Base-by-base conservation (phyloP, 2,329 filamentous ascomycete genomes). In the Blumeriella jaapii region DNA sequence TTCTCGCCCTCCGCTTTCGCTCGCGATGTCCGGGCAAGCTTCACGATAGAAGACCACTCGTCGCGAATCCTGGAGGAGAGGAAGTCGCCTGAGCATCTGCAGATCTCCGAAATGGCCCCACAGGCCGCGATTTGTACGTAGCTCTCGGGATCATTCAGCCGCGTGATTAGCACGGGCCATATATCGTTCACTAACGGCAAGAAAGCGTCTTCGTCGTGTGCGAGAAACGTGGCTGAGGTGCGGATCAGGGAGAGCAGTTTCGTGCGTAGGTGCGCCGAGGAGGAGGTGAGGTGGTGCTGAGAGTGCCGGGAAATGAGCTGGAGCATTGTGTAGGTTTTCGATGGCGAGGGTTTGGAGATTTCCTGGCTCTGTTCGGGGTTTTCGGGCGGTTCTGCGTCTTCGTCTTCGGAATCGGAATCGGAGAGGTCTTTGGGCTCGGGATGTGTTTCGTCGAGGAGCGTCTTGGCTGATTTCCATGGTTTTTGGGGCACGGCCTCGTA, bases 241-340 rank as follows among this genome's bases (percentile, higher is more conserved):
- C 69, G 63, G 9, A 96, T 70, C 5, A 96, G 73, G 11, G 74
- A 71, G 7, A 98, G 71, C 3, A 98, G 68, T 1, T 80, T 83
- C 18, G 75, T 75, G 25, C 89, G 78, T 6, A 98, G 69, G 8
- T 74, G 71, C 0, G 87, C 76, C 0, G 85, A 87, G 0, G 83
- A 78, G 0, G 85, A 87, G 5, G 89, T 86, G 8, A 98, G 71
- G 57, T 95, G 91, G 55, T 94, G 79, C 52, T 94, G 87, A 4
- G 86, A 89, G 1, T 93, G 74, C 31, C 73, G 72, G 15, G 86
- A 75, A 38, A 98, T 91, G 38, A 78, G 79, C 20, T 85, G 68
- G 3, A 96, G 71, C 8, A 95, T 69, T n/a, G 67, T 67, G 57
- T 93, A 93, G 0, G 82, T 83, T 46, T 82, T 80, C 29, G 81